Evolutionary conservation across 306 rosid species (phyloP).

Genomic region (Cucurbita moschata): DNA sequence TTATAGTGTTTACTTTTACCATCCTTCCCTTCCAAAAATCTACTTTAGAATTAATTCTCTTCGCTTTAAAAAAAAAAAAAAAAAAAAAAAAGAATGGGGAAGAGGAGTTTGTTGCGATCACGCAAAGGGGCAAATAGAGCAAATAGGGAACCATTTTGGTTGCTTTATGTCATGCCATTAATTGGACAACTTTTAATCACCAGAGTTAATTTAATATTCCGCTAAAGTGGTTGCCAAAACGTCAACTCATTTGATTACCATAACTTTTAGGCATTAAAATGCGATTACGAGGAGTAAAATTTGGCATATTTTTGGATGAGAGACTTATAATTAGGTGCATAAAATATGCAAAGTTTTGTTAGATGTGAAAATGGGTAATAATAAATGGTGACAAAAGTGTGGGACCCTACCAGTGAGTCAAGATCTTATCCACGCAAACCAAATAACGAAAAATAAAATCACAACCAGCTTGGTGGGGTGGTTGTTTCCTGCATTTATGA

Average conservation of each 20-base stretch:
- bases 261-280: too few species aligned
- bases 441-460: neutral
- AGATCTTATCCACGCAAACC: neutral
- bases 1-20: neutral
- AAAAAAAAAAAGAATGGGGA: too few species aligned
- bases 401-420: neutral
- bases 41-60: too few species aligned
- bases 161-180: neutral
- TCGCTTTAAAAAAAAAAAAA: too few species aligned
- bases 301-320: too few species aligned
- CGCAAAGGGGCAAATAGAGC: neutral
- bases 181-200: neutral
- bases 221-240: neutral
- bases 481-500: neutral
- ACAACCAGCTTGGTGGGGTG: neutral
- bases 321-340: too few species aligned
- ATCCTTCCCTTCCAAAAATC: neutral
- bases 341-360: neutral
- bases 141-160: neutral
- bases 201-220: neutral
- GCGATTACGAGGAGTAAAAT: too few species aligned
- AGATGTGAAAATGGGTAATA: neutral
- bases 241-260: neutral
- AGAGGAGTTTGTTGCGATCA: neutral
- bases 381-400: neutral